Evolutionary conservation across 2,329 filamentous ascomycete species (phyloP).

Genomic region (Aureobasidium zeae): DNA sequence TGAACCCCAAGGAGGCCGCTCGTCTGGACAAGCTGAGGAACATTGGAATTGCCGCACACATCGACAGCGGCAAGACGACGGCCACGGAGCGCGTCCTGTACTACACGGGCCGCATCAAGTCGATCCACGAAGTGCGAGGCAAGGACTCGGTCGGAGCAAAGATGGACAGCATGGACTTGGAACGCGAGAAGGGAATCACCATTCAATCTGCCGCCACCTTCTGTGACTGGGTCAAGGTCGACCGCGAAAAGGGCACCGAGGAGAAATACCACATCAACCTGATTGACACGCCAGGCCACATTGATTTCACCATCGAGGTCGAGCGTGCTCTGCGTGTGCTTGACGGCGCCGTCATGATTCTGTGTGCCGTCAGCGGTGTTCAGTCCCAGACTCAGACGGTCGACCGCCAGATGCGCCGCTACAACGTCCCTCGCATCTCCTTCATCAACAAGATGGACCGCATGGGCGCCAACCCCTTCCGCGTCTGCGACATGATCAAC

Average conservation of each 20-base stretch:
- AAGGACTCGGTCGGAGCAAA: conserved; percentile 94
- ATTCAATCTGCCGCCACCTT: conserved; percentile 98
- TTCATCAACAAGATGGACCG: conserved; percentile 99
- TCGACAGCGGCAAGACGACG: conserved; percentile 97
- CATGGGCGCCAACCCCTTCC: conserved; percentile 97
- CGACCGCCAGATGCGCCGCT: conserved; percentile 96
- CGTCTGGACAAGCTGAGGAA: conserved; percentile 79
- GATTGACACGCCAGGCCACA: conserved; percentile 97
- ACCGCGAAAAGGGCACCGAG: conserved; percentile 53
- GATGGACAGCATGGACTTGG: conserved; percentile 99
- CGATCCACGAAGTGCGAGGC: conserved; percentile 92
- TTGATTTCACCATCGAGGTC: conserved; percentile 98
- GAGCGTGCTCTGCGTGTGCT: conserved; percentile 90
- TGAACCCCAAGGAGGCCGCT: conserved; percentile 67
- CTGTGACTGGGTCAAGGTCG: conserved; percentile 86
- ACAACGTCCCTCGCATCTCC: conserved; percentile 89
- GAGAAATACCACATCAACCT: conserved; percentile 95
- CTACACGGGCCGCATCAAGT: conserved; percentile 94
- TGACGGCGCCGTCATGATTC: conserved; percentile 95
- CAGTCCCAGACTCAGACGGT: conserved; percentile 98
- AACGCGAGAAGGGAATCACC: conserved; percentile 96
- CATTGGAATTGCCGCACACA: conserved; percentile 97
- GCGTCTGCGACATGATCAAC: conserved; percentile 95
- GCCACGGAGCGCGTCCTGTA: conserved; percentile 93
- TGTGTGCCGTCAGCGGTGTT: conserved; percentile 93